A percentile compares a stretch with the other conserved stretches of the same genome.
Evolutionary conservation across 192 early-diverging fungal species (phyloP).

Genomic region (Martensiomyces pterosporus): DNA sequence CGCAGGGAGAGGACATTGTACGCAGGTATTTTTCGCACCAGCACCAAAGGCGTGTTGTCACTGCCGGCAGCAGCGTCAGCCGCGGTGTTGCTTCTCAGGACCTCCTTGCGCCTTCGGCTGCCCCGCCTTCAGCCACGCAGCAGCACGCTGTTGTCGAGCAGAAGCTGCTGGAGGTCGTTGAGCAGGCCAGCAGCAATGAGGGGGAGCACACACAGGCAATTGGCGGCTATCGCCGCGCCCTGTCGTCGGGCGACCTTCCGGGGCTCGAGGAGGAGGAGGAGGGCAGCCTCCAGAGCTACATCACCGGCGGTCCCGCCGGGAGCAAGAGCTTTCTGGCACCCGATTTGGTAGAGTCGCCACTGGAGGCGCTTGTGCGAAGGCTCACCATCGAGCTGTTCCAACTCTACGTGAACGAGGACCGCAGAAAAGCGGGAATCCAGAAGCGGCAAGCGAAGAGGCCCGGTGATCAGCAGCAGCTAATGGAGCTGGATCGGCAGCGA

Average conservation of each 20-base stretch:
- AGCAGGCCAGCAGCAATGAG: slow-evolving; percentile 24
- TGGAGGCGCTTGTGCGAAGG: slow-evolving; percentile 47
- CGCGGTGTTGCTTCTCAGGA: too few species aligned
- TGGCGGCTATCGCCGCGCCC: slow-evolving; percentile 30
- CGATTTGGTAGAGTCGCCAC: slow-evolving; percentile 49
- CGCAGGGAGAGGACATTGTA: slow-evolving; percentile 50
- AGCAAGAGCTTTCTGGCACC: slow-evolving; percentile 36
- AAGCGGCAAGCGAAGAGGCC: too few species aligned
- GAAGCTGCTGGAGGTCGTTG: slow-evolving; percentile 1
- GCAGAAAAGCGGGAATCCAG: slow-evolving; percentile 27
- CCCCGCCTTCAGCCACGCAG: too few species aligned
- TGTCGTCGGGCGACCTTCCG: slow-evolving; percentile 49
- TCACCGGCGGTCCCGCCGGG: slow-evolving; percentile 1
- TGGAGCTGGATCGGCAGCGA: neutral
- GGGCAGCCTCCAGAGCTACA: neutral
- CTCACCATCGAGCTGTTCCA: slow-evolving; percentile 52
- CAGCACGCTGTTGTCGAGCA: too few species aligned
- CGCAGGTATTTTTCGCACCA: slow-evolving; percentile 47
- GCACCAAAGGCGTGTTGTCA: slow-evolving; percentile 8
- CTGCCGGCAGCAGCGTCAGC: neutral
- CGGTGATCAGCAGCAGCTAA: neutral
- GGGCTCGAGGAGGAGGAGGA: slow-evolving; percentile 29
- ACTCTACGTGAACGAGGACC: slow-evolving; percentile 49
- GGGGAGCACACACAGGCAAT: too few species aligned
- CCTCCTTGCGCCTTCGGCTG: too few species aligned